A percentile compares a stretch with the other conserved stretches of the same genome.
Evolutionary conservation across 148 eudicot genomes (phyloP).

Genomic region (Fagopyrum homotropicum): DNA sequence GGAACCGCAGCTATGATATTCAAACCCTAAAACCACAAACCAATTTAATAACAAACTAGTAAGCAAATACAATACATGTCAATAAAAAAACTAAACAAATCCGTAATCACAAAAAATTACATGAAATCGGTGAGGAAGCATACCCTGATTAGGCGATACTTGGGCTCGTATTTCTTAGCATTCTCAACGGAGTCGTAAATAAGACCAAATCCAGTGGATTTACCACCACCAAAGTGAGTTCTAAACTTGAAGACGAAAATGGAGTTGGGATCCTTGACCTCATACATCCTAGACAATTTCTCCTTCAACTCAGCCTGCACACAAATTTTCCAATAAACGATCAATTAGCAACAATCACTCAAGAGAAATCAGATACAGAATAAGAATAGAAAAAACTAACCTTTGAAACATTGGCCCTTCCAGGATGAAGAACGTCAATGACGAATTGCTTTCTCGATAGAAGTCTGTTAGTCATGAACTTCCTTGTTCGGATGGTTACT

Average conservation of each 20-base stretch:
- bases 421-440: conserved; percentile 87
- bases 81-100: not conserved
- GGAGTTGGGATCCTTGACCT: conserved; percentile 52
- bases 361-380: not conserved
- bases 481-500: conserved; percentile 74
- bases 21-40: not conserved
- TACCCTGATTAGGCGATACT: conserved; percentile 91
- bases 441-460: conserved; percentile 80
- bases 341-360: not conserved
- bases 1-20: not conserved
- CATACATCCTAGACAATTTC: conserved; percentile 64
- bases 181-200: conserved; percentile 76
- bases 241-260: conserved; percentile 84
- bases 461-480: conserved; percentile 84
- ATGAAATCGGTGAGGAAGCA: not conserved
- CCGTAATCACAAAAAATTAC: not conserved
- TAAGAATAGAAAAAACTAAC: conserved; percentile 20
- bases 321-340: not conserved
- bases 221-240: conserved; percentile 89
- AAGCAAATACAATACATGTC: not conserved
- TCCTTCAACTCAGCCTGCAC: conserved; percentile 72
- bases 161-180: conserved; percentile 84
- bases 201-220: conserved; percentile 83
- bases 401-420: conserved; percentile 80
- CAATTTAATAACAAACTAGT: not conserved